Base-by-base conservation (phyloP, 192 early-diverging fungal species). In the Coemansia sp. region DNA sequence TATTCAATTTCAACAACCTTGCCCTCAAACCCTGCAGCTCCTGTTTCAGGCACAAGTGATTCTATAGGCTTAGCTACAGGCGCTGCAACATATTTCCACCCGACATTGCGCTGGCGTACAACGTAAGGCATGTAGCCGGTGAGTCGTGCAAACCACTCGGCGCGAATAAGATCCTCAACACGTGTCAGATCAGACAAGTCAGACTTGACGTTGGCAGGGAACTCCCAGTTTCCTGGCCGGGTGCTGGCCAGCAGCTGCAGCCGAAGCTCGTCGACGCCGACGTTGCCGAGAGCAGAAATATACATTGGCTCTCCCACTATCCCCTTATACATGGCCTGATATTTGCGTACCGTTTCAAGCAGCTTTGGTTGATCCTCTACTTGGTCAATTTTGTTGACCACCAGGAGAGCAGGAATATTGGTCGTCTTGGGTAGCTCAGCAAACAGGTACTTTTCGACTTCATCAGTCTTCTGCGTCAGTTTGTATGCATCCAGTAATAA, bases 131-230 rank as follows among this genome's bases (percentile, higher is more conserved):
- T 27, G 39, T 74, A 56, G 24, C 80, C 74, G 6, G 8, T 21
- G 50, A 82, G 57, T 2, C 57, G 80, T 21, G 54, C 65, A 46
- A 74, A 82, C 74, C 74, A 82, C 55, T 76, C 71, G 19, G 71
- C 74, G 50, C 80, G 80, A 63, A 82, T 71, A 20, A 73, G 64
- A 61, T 82, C 80, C 54, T 76, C 80, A 22, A 76, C 80, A 7
- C 67, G 74, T 71, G 59, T 59, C 71, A 74, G 53, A 51, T 70
- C 70, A 4, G 80, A 82, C 70, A 76, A 70, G 64, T 82, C 74
- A 55, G 42, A 68, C 6, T 55, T 59, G 21, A 66, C 74, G 32
- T 65, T 9, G 0, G 67, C 67, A 20, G 80, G 80, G 2, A 82
- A 50, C 57, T 51, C 57, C 80, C 80, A 82, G 30, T 64, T 29